Evolutionary conservation across 31 red algal genomes (phyloP).

Genomic region (Asparagopsis taxiformis): DNA sequence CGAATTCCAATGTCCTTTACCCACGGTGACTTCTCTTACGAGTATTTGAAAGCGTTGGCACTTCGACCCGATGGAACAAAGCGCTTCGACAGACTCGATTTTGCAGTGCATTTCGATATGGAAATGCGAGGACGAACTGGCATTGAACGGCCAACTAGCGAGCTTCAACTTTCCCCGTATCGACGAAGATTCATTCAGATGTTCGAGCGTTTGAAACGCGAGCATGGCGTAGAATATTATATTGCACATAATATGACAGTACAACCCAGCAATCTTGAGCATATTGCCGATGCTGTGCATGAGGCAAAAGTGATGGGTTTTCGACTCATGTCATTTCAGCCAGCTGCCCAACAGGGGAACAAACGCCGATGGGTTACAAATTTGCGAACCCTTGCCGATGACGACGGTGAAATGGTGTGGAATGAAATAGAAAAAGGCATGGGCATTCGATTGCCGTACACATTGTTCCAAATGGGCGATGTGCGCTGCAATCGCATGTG

Average conservation of each 20-base stretch:
- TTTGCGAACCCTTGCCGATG: slow-evolving; percentile 40
- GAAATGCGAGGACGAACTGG: slow-evolving; percentile 64
- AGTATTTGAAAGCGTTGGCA: slow-evolving; percentile 67
- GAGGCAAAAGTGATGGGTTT: slow-evolving; percentile 54
- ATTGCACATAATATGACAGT: slow-evolving; percentile 89
- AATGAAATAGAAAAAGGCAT: slow-evolving; percentile 71
- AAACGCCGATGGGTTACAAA: slow-evolving; percentile 47
- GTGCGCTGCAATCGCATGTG: slow-evolving; percentile 83
- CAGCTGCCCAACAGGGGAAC: slow-evolving; percentile 68
- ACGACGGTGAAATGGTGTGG: slow-evolving; percentile 89
- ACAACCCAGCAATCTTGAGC: slow-evolving; percentile 50
- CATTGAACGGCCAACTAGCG: slow-evolving; percentile 8
- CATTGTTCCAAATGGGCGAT: slow-evolving; percentile 80
- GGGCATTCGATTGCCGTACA: slow-evolving; percentile 70
- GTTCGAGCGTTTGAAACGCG: slow-evolving; percentile 45
- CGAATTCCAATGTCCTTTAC: slow-evolving; percentile 89
- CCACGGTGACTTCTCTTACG: slow-evolving; percentile 82
- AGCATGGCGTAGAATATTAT: slow-evolving; percentile 66
- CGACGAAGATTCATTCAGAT: slow-evolving; percentile 54
- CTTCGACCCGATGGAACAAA: slow-evolving; percentile 17
- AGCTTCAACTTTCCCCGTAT: slow-evolving; percentile 52
- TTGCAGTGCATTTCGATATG: slow-evolving; percentile 80
- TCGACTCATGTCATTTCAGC: slow-evolving; percentile 82
- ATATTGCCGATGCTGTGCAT: slow-evolving; percentile 51
- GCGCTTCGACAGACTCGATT: slow-evolving; percentile 83